Conservation (phyloP, 2,329 filamentous ascomycete genomes). For the Rutstroemia sp. region DNA sequence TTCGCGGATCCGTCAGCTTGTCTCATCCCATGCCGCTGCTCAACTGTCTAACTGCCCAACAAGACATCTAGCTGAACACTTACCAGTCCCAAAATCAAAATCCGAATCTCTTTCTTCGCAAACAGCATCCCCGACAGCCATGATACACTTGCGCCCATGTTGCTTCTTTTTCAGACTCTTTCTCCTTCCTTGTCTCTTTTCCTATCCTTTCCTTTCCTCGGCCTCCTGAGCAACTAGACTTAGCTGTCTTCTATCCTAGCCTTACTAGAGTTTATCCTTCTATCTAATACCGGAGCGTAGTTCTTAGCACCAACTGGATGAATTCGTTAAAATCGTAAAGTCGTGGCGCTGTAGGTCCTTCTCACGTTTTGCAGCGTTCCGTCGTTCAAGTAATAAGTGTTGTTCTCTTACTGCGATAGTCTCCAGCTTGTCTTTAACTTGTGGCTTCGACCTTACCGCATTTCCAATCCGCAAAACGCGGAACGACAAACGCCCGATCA, state of each 20-base stretch:
- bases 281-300: background rate
- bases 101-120: conserved; percentile 96
- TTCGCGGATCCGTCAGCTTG: conserved; percentile 7
- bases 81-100: conserved; percentile 91
- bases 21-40: background rate
- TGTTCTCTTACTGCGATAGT: too few species aligned
- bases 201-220: background rate
- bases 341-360: background rate
- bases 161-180: conserved; percentile 8
- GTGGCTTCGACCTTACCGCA: conserved; percentile 3
- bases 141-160: conserved; percentile 58
- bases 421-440: conserved; percentile 1
- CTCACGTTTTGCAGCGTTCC: background rate
- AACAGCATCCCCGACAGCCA: conserved; percentile 70
- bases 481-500: background rate
- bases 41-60: background rate
- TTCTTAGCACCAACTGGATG: background rate
- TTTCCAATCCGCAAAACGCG: conserved; percentile 5
- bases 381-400: background rate
- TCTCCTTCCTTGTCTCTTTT: background rate
- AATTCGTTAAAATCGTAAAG: background rate
- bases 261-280: background rate
- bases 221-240: conserved; percentile 4
- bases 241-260: conserved; percentile 7
- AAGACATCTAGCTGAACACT: conserved; percentile 27